Evolutionary conservation across 129 eudicot species (phyloP).

Genomic region (Tagetes patula): DNA sequence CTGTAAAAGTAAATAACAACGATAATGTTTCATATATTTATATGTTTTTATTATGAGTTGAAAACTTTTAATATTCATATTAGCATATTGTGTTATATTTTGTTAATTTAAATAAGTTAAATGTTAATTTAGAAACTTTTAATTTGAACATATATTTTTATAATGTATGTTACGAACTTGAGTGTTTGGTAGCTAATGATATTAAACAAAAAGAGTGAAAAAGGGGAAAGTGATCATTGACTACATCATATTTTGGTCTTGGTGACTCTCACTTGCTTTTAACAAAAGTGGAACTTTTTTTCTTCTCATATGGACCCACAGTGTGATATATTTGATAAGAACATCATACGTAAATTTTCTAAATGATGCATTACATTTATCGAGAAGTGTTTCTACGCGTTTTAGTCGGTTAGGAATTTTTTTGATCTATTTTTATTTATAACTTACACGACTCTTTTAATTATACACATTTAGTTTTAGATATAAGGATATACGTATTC

Average conservation of each 20-base stretch:
- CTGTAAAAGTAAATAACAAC: no score
- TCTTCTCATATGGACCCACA: constrained; percentile 22
- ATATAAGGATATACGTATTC: no score
- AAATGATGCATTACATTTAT: background rate
- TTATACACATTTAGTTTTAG: no score
- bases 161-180: constrained; percentile 15
- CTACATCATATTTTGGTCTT: constrained; percentile 27
- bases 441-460: background rate
- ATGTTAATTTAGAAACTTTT: background rate
- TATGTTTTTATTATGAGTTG: no score
- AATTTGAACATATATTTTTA: background rate
- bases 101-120: background rate
- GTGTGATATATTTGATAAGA: background rate
- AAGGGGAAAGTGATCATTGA: constrained; percentile 32
- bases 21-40: no score
- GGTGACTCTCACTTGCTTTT: constrained; percentile 17
- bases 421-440: background rate
- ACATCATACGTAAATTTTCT: constrained; percentile 14
- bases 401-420: background rate
- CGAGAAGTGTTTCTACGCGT: background rate
- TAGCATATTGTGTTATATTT: no score
- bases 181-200: constrained; percentile 36
- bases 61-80: no score
- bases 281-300: constrained; percentile 15
- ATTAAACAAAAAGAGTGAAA: constrained; percentile 33